Evolutionary conservation across 2,329 filamentous ascomycete genomes (phyloP).

Genomic region (Aureobasidium sp.): DNA sequence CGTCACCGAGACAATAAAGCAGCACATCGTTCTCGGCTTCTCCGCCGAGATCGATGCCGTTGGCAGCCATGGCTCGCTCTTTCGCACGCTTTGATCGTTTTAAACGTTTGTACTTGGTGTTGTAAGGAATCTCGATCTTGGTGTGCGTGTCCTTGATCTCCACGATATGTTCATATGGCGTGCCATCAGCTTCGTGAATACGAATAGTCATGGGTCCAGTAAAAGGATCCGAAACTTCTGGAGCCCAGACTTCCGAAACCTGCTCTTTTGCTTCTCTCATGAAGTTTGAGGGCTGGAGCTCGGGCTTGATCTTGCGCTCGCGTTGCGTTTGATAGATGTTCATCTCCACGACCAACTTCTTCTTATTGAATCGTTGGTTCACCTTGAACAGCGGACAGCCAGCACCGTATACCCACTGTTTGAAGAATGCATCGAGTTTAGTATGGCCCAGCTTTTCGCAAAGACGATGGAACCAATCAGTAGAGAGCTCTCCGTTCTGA

Average conservation of each 20-base stretch:
- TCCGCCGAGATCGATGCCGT: conserved; percentile 38
- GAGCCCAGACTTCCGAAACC: conserved; percentile 60
- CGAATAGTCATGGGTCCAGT: conserved; percentile 95
- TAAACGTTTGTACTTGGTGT: conserved; percentile 96
- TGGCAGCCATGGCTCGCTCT: conserved; percentile 60
- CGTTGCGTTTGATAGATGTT: conserved; percentile 69
- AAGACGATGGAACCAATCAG: conserved; percentile 67
- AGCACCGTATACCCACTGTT: conserved; percentile 81
- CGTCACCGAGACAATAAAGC: conserved; percentile 85
- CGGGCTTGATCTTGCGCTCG: conserved; percentile 46
- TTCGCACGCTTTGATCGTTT: conserved; percentile 81
- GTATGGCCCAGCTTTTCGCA: conserved; percentile 86
- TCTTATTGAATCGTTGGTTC: conserved; percentile 92
- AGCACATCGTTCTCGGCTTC: conserved; percentile 72
- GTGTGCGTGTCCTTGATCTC: conserved; percentile 83
- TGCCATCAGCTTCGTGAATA: conserved; percentile 96
- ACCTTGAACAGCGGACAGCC: conserved; percentile 85
- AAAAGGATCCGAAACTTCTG: conserved; percentile 57
- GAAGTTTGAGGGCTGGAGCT: conserved; percentile 67
- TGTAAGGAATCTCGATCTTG: conserved; percentile 92
- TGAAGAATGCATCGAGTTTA: conserved; percentile 83
- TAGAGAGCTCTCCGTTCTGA: conserved; percentile 59
- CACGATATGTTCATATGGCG: conserved; percentile 95
- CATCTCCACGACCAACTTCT: conserved; percentile 90
- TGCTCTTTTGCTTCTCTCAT: conserved; percentile 77